Evolutionary conservation across 306 rosid species (phyloP), one percentile per base, ranked within the genome.

Genomic region (Cucurbita moschata): DNA sequence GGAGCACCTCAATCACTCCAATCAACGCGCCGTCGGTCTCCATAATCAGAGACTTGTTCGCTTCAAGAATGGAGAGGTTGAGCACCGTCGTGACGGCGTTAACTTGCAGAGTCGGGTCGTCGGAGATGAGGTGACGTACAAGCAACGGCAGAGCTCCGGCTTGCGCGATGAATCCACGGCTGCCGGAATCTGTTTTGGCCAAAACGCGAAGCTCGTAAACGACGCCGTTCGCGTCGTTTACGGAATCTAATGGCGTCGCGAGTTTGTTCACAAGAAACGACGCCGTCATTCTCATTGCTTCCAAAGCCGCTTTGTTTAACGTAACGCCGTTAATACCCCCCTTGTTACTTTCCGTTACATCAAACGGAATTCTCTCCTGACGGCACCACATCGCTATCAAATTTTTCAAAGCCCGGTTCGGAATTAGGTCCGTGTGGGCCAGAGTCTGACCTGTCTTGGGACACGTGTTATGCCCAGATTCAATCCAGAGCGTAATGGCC

Each of bases 391-490:
- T 53, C 0, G 96, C 87, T 14, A 91, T 85, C 8, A 95, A 73
- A 63, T 89, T 95, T 81, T 83, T 80, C 79, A 95, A 74, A 0
- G 90, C 91, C 9, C 74, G 85, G 61, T 95, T 95, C 0, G 92
- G 91, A 11, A 89, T 88, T 4, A 95, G 76, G 11, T 82, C 83
- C 1, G 82, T 88, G 85, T 95, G 96, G 79, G 83, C 77, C 80
- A 95, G 68, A 3, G 78, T 54, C 83, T 91, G 97, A 76, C 97
- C 97, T 5, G 99, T 91, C 72, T 91, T 95, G 0, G 99, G 99
- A 84, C 99, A 95, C 88, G 97, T 91, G 89, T 73, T 83, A 56
- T 91, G 96, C 0, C 97, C 97, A 0, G 99, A 80, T 18, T 89
- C 97, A 54, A 91, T 82, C 99, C 99, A 95, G 0, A 83, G 67